Evolutionary conservation across 495 filamentous ascomycete species (phyloP).

Genomic region (Penicillium soppii): DNA sequence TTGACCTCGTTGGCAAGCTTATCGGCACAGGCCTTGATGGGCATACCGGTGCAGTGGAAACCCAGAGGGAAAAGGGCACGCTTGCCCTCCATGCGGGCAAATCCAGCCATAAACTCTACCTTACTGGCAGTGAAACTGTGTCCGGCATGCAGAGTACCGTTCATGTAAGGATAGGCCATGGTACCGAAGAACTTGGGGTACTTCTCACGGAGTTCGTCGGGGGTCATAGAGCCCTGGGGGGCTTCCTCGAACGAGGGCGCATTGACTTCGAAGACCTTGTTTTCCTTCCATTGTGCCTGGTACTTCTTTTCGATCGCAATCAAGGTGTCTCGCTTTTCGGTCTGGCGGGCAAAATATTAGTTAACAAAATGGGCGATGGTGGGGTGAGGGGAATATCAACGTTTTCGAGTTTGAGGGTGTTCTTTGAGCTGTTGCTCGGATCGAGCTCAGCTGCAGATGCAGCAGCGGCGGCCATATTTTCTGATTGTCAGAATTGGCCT

Average conservation of each 20-base stretch:
- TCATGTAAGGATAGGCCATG: constrained; percentile 97
- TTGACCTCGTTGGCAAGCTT: constrained; percentile 87
- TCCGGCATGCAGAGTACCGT: constrained; percentile 88
- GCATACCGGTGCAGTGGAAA: constrained; percentile 96
- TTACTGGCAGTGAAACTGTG: constrained; percentile 89
- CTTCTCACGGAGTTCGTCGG: constrained; percentile 72
- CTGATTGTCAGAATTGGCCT: constrained; percentile 13
- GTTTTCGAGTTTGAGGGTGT: constrained; percentile 74
- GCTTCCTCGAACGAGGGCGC: constrained; percentile 75
- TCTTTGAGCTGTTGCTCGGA: constrained; percentile 59
- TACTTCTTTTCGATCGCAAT: constrained; percentile 90
- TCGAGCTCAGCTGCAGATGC: constrained; percentile 57
- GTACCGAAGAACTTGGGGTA: constrained; percentile 91
- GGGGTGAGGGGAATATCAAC: constrained; percentile 42
- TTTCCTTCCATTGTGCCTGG: constrained; percentile 79
- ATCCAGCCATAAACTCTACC: constrained; percentile 84
- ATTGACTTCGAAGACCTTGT: constrained; percentile 77
- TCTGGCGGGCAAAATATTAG: constrained; percentile 44
- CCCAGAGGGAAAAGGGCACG: constrained; percentile 83
- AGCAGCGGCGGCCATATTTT: constrained; percentile 54
- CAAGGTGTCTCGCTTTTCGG: constrained; percentile 89
- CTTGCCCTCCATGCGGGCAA: constrained; percentile 86
- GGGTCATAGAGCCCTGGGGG: constrained; percentile 65
- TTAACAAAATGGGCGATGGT: constrained; percentile 25
- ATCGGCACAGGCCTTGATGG: constrained; percentile 96